Base-by-base conservation (phyloP, 805 yeast genomes). In the Barnettozyma vustinii region DNA sequence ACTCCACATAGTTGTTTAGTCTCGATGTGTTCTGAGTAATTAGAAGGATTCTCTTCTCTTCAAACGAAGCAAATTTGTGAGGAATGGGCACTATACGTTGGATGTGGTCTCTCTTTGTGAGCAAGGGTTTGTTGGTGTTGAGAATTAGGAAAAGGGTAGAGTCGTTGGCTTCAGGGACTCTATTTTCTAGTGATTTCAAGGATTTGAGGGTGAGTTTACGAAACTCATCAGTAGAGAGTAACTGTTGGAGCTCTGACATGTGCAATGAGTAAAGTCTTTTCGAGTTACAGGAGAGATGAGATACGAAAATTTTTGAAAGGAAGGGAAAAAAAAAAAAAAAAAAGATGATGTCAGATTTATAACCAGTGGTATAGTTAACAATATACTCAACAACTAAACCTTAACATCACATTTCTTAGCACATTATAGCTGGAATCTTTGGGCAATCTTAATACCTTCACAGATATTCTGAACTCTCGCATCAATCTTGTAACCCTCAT, bases 381-480 rank as follows among this genome's bases (percentile, higher is more conserved):
- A n/a, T n/a, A n/a, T n/a, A n/a, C n/a, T n/a, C 7, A 26, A 32
- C 9, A 40, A 16, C 44, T 16, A 16, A 25, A 42, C 9, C n/a
- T 21, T 21, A 21, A 30, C 37, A 42, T n/a, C 9, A 42, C 16
- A 20, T 42, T 16, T 16, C 16, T 12, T 19, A 20, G 13, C 19
- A 8, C 37, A n/a, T 23, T 25, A 59, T 20, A 60, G 30, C n/a
- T 55, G 55, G 47, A 62, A 70, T 46, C 62, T 57, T 49, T 67
- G 66, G 1, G 90, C 84, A 19, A 87, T 58, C 52, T 73, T 73
- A 45, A 89, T 72, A 5, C 98, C 98, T 47, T 82, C 81, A 13
- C 97, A 95, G 44, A 90, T 77, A 59, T 86, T 88, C 63, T 86
- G 90, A 48, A 94, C 81, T 55, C 96, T 80, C 1, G 96, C 92